A percentile compares a stretch with the other conserved stretches of the same genome.
Conservation (phyloP, 2,329 filamentous ascomycete species). For the Grosmannia huntii region DNA sequence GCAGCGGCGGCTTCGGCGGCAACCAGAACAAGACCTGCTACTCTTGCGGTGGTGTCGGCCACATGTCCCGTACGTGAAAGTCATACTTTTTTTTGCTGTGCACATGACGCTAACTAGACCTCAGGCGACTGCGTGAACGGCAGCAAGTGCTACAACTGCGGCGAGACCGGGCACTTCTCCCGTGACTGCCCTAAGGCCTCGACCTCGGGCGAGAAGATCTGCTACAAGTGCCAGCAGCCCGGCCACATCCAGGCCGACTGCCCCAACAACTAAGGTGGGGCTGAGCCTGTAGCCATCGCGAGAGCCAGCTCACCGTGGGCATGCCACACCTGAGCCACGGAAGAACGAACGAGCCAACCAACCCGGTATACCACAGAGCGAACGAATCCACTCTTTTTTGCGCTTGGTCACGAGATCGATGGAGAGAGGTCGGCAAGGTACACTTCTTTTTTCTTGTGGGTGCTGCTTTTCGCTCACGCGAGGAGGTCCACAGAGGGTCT, state of each 20-base stretch:
- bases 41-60: constrained; percentile 91
- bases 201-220: constrained; percentile 78
- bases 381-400: constrained; percentile 6
- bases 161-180: constrained; percentile 86
- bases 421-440: constrained; percentile 16
- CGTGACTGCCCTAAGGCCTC: constrained; percentile 94
- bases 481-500: constrained; percentile 13
- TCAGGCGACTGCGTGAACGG: constrained; percentile 87
- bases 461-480: constrained; percentile 15
- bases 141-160: constrained; percentile 99
- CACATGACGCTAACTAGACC: constrained; percentile 1
- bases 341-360: constrained; percentile 10
- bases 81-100: too few species aligned
- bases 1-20: constrained; percentile 19
- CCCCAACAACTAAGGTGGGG: constrained; percentile 55
- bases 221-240: constrained; percentile 83
- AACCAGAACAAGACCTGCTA: constrained; percentile 69
- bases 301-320: constrained; percentile 8
- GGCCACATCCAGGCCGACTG: constrained; percentile 92
- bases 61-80: constrained; percentile 65
- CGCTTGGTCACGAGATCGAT: constrained; percentile 9
- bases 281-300: background rate
- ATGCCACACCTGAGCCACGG: constrained; percentile 6
- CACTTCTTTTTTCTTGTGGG: constrained; percentile 17
- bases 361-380: constrained; percentile 6